These are phyloP conservation scores for rapeseed (Brassica napus) DNA, from an alignment of 345 rosid genomes.

Conservation along the genomic window Da-Ae NC_063449.1:4853001-4853500, in stretches of 20 bases:
- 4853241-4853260: neutral
- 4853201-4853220: constrained; percentile 27
- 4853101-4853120: constrained; percentile 39
- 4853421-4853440: neutral
- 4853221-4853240: neutral
- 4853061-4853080: neutral
- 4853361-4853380: neutral
- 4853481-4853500: neutral
- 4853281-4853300: neutral
- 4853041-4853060: constrained; percentile 30
- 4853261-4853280: neutral
- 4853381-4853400: neutral
- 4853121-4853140: constrained; percentile 22
- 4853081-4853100: constrained; percentile 27
- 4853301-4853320: neutral
- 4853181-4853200: constrained; percentile 35
- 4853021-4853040: constrained; percentile 14
- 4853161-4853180: constrained; percentile 20
- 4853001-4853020: neutral
- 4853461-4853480: neutral
- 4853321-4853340: neutral
- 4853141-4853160: constrained; percentile 37
- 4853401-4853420: neutral
- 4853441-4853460: too few relatives aligned
- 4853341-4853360: neutral